A percentile compares a stretch with the other conserved stretches of the same genome.
Conservation (phyloP, 768 basidiomycete genomes). For the Leccinum boreale region DNA sequence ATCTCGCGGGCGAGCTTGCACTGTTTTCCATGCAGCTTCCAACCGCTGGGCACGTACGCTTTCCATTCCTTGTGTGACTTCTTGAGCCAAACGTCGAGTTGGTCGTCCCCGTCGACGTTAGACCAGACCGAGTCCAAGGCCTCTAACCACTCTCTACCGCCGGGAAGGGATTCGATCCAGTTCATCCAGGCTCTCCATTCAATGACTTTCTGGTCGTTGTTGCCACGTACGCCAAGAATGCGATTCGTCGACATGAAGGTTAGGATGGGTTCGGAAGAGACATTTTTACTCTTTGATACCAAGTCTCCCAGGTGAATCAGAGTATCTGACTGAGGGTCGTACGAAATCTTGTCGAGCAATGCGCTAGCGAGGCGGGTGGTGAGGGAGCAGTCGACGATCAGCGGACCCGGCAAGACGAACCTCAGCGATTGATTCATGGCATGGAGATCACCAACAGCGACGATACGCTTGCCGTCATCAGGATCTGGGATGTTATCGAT, state of each 20-base stretch:
- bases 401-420: conserved; percentile 39
- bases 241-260: conserved; percentile 60
- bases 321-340: conserved; percentile 56
- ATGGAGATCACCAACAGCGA: conserved; percentile 88
- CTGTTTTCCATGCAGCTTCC: conserved; percentile 75
- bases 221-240: conserved; percentile 83
- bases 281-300: conserved; percentile 54
- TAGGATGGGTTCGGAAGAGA: conserved; percentile 61
- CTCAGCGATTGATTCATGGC: conserved; percentile 68
- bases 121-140: conserved; percentile 46
- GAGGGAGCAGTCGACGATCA: neutral
- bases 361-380: conserved; percentile 36
- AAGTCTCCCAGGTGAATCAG: conserved; percentile 86
- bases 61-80: conserved; percentile 41
- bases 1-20: conserved; percentile 72
- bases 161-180: conserved; percentile 57
- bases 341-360: conserved; percentile 61
- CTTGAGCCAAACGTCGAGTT: conserved; percentile 40
- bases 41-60: conserved; percentile 57
- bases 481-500: conserved; percentile 39
- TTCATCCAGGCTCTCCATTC: conserved; percentile 88
- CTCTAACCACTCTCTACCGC: conserved; percentile 52
- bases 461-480: conserved; percentile 48
- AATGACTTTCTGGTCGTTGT: conserved; percentile 89
- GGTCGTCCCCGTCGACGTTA: conserved; percentile 29